A percentile compares a stretch with the other conserved stretches of the same genome.
Conservation (phyloP, 1,284 basidiomycete genomes). For the Ceratobasidium sp. region DNA sequence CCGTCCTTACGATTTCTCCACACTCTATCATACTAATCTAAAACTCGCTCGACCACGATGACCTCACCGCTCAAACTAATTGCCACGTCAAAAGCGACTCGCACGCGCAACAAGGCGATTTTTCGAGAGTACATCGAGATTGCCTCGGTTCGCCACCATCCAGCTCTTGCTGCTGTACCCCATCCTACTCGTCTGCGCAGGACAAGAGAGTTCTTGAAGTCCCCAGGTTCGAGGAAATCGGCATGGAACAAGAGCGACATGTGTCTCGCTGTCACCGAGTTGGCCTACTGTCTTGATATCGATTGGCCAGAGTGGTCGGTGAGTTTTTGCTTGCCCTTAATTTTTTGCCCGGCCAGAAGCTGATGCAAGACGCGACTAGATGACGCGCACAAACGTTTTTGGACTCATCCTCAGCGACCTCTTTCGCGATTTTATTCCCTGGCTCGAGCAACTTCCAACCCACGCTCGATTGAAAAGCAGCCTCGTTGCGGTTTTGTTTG, state of each 20-base stretch:
- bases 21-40: no score
- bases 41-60: no score
- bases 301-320: conserved; percentile 25
- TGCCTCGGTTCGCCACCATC: background rate
- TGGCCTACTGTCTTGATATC: background rate
- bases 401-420: conserved; percentile 9
- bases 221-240: no score
- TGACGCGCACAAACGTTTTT: background rate
- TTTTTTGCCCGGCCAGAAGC: background rate
- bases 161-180: background rate
- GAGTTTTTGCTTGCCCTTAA: background rate
- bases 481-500: background rate
- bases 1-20: no score
- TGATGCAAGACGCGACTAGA: background rate
- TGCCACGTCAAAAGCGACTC: background rate
- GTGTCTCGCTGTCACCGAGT: background rate
- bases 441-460: conserved; percentile 1
- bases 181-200: background rate
- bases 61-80: background rate
- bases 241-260: background rate
- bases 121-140: background rate
- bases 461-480: background rate
- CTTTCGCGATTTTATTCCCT: background rate
- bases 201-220: no score
- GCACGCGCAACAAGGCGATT: background rate